Base-by-base conservation (phyloP, 1,284 basidiomycete genomes). In the Cerioporus squamosus region DNA sequence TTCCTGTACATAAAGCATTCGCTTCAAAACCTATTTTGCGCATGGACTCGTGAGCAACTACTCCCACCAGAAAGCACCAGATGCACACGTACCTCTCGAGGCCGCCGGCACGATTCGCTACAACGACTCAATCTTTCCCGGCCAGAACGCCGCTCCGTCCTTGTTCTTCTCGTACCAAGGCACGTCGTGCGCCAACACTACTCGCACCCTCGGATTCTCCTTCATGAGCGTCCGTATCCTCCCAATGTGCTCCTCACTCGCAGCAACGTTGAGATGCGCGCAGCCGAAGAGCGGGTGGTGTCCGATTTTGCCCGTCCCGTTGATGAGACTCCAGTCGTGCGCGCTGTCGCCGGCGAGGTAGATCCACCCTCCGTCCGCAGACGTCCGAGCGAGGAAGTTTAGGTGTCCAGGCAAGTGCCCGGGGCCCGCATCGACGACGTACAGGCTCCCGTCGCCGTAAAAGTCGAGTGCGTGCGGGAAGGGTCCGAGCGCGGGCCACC, bases 361-460 rank as follows among this genome's bases (percentile, higher is more conserved):
- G n/a, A 85, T 70, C 85, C 84, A 86, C 3, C 77, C 58, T 5
- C 84, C 84, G 45, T 83, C 77, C 12, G 75, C 43, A 6, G 82
- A 83, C 26, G 85, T 87, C 42, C 86, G 81, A 18, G 75, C 81
- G n/a, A 87, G 76, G 20, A 81, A 64, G 56, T 81, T 82, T 55
- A 87, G 58, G 65, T 86, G 84, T 0, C 84, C 84, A 1, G 74
- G 68, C 24, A 82, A 71, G 67, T 86, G 83, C 0, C 84, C 84
- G 14, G 81, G 78, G 20, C 57, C 57, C 6, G 84, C 76, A 61
- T 86, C 80, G 53, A 87, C 73, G 56, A 87, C 70, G 65, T 84
- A 84, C 42, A 85, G 59, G 60, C 79, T 81, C 2, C 85, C 85
- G 60, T 88, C 85, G 15, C 77, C 78, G 65, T 79, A 85, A 59